Base-by-base conservation (phyloP, 208 protist genomes). In the Novymonas esmeraldas region DNA sequence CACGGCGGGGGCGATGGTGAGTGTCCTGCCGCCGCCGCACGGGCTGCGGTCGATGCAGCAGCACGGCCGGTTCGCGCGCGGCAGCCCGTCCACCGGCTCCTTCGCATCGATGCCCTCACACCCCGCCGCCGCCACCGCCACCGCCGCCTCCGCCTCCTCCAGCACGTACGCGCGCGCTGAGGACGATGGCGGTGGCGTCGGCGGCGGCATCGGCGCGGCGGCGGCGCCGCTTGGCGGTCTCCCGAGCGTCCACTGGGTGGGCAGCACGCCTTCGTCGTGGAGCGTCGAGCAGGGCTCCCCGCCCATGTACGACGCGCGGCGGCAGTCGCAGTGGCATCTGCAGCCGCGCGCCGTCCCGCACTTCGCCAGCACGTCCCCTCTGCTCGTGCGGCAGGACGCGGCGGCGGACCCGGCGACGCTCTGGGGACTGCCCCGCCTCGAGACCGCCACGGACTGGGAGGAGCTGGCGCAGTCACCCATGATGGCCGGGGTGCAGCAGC, bases 401-500 rank as follows among this genome's bases (percentile, higher is more conserved):
- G 9, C 29, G 13, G 42, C 13, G 7, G 59, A 64, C 11, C 7
- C 42, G n/a, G 42, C 45, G 44, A 22, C 20, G 3, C 45, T 52
- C 18, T 54, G 42, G 41, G 20, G 11, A 13, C 42, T 68, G 44
- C 69, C 69, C 6, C 69, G 42, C 34, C 60, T 74, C 11, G 69
- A 67, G 54, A 68, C 60, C 0, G 14, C 44, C 22, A 67, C 54
- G 6, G 60, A 74, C 69, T 74, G 69, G 60, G 60, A 67, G 29
- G 69, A 67, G 41, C 51, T 68, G 36, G 52, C 46, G 34, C 46
- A 49, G 42, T 50, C 69, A 13, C 24, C 45, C 0, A 55, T 58
- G 24, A 68, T 74, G 60, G 28, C 41, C 1, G 60, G 55, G 20
- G 36, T 44, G 31, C 59, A 52, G 59, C 29, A 45, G 28, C 60